Evolutionary conservation across 345 rosid species (phyloP).

Genomic region (Erucastrum elatum): DNA sequence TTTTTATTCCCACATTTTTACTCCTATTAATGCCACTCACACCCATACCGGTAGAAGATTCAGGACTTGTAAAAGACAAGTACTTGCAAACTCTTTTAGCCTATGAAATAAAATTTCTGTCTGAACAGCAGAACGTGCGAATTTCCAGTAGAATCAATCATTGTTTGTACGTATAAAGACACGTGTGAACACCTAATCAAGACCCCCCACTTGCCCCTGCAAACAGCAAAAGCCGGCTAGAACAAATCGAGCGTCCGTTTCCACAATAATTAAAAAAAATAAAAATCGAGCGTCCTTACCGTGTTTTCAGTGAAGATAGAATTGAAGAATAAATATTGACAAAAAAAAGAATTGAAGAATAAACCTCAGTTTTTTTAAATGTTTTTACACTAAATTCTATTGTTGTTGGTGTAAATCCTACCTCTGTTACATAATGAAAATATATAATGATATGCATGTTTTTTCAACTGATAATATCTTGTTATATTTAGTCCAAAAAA

Average conservation of each 20-base stretch:
- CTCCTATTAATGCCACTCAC: no score
- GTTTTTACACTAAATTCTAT: no score
- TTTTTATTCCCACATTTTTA: no score
- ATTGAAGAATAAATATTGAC: no score
- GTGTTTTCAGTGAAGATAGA: not conserved
- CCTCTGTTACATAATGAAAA: not conserved
- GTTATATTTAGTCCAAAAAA: no score
- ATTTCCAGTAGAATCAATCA: not conserved
- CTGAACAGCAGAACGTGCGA: conserved; percentile 18
- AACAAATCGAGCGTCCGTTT: not conserved
- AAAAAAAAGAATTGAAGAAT: no score
- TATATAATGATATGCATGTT: not conserved
- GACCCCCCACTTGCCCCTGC: conserved; percentile 16
- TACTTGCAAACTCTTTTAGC: not conserved
- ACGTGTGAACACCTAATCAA: conserved; percentile 13
- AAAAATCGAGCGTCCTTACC: not conserved
- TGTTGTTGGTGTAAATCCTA: not conserved
- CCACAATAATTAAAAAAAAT: not conserved
- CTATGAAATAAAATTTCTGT: not conserved
- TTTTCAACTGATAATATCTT: no score
- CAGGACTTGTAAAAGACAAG: not conserved
- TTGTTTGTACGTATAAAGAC: not conserved
- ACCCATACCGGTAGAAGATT: not conserved
- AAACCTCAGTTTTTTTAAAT: no score
- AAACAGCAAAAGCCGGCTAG: conserved; percentile 6